These are phyloP conservation scores for Chlorella variabilis DNA, from an alignment of 163 green algal species.

Conservation along the genomic window DNA sequence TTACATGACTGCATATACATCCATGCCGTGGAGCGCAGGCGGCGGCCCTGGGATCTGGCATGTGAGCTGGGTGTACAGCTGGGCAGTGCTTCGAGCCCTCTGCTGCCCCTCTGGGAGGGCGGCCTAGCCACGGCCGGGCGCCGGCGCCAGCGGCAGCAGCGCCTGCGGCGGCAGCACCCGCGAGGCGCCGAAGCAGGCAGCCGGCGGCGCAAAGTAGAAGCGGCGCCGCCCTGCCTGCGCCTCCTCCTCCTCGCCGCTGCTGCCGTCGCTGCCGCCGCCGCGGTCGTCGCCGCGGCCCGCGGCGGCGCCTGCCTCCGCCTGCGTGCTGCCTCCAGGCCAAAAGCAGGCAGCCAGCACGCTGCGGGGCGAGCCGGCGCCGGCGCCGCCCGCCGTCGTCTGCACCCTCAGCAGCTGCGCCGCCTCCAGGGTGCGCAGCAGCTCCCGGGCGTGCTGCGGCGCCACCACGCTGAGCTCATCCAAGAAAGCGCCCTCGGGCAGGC, in stretches of 20 bases:
- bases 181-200: background rate
- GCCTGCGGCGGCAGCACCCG: constrained; percentile 23
- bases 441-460: constrained; percentile 12
- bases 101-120: too few species aligned
- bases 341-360: constrained; percentile 36
- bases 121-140: too few species aligned
- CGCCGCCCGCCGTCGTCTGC: background rate
- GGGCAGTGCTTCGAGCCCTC: too few species aligned
- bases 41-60: too few species aligned
- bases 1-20: too few species aligned
- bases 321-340: background rate
- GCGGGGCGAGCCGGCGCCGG: background rate
- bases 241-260: background rate
- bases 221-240: background rate
- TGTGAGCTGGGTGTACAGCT: too few species aligned
- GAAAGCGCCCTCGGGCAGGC: constrained; percentile 15
- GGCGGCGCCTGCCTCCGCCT: background rate
- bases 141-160: constrained; percentile 6
- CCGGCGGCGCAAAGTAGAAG: constrained; percentile 25
- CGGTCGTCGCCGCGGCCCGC: background rate
- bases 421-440: constrained; percentile 34
- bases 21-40: too few species aligned
- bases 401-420: constrained; percentile 1
- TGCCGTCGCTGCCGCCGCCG: background rate
- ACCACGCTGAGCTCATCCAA: constrained; percentile 26